Evolutionary conservation across 495 filamentous ascomycete genomes (phyloP).

Genomic region (Beverwykella pulmonaria): DNA sequence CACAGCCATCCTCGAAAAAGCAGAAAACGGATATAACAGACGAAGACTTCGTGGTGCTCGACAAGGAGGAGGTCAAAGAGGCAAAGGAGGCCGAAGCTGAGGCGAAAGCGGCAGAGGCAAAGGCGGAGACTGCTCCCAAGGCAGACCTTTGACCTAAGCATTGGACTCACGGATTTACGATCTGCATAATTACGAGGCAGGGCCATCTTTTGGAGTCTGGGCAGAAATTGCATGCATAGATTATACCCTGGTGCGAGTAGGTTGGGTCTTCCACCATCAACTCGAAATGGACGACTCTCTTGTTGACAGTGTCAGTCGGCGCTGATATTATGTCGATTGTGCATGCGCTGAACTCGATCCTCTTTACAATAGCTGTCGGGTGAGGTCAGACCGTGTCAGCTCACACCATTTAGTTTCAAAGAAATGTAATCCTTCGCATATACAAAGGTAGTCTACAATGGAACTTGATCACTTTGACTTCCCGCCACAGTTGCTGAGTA

Average conservation of each 20-base stretch:
- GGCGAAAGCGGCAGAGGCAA: conserved; percentile 3
- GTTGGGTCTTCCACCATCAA: not conserved
- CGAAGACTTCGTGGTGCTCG: conserved; percentile 24
- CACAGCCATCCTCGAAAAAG: conserved; percentile 41
- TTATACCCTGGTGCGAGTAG: not conserved
- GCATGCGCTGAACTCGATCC: too few relatives aligned
- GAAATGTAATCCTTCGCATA: too few relatives aligned
- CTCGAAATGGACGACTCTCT: not conserved
- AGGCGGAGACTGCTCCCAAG: conserved; percentile 8
- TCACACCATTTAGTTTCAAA: too few relatives aligned
- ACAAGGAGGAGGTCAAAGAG: conserved; percentile 21
- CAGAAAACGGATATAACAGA: conserved; percentile 35
- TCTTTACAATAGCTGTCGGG: too few relatives aligned
- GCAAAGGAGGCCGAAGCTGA: conserved; percentile 11
- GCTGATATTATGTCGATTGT: too few relatives aligned
- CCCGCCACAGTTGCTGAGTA: too few relatives aligned
- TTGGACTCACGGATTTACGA: conserved; percentile 4
- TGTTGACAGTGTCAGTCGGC: too few relatives aligned
- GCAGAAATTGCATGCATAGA: not conserved
- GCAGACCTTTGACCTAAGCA: conserved; percentile 6
- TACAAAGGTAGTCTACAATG: too few relatives aligned
- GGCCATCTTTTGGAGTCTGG: not conserved
- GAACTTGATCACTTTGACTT: too few relatives aligned
- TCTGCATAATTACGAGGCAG: not conserved
- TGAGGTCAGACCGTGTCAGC: too few relatives aligned